Percentiles rank a stretch among this genome's conserved stretches.
phyloP scores from a whole-genome alignment of 2,329 filamentous ascomycete species.

The Dendryphion nanum region DNA sequence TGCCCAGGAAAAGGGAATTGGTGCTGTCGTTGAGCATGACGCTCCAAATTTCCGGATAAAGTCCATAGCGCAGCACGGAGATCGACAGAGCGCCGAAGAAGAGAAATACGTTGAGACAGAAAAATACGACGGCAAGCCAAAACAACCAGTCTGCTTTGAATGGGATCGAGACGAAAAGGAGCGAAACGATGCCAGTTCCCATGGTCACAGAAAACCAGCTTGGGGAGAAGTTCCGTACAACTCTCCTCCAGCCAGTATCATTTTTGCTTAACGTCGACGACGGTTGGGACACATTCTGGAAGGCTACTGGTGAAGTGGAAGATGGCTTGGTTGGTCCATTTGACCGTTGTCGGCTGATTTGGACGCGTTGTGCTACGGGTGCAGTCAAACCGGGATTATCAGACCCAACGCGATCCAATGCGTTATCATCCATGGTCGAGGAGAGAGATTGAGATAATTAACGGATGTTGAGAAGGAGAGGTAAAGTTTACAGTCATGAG shows the following conservation, averaged over 20 bases:
- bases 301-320: slow-evolving; percentile 15
- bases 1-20: slow-evolving; percentile 67
- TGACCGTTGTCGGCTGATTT: neutral
- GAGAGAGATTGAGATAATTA: neutral
- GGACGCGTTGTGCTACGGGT: slow-evolving; percentile 5
- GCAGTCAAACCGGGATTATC: slow-evolving; percentile 25
- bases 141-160: slow-evolving; percentile 59
- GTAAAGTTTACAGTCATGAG: too few relatives aligned
- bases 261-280: slow-evolving; percentile 20
- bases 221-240: slow-evolving; percentile 38
- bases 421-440: slow-evolving; percentile 26
- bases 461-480: too few relatives aligned
- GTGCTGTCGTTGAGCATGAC: slow-evolving; percentile 66
- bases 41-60: slow-evolving; percentile 65
- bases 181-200: slow-evolving; percentile 67
- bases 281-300: neutral
- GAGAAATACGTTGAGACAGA: slow-evolving; percentile 58
- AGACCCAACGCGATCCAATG: slow-evolving; percentile 23
- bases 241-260: slow-evolving; percentile 35
- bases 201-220: slow-evolving; percentile 45
- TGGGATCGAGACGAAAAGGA: slow-evolving; percentile 62
- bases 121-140: slow-evolving; percentile 57
- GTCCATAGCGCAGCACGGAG: slow-evolving; percentile 58
- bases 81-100: slow-evolving; percentile 57
- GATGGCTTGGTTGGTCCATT: slow-evolving; percentile 23